Base-by-base conservation (phyloP, 2,329 filamentous ascomycete species). In the Aspergillus sp. region DNA sequence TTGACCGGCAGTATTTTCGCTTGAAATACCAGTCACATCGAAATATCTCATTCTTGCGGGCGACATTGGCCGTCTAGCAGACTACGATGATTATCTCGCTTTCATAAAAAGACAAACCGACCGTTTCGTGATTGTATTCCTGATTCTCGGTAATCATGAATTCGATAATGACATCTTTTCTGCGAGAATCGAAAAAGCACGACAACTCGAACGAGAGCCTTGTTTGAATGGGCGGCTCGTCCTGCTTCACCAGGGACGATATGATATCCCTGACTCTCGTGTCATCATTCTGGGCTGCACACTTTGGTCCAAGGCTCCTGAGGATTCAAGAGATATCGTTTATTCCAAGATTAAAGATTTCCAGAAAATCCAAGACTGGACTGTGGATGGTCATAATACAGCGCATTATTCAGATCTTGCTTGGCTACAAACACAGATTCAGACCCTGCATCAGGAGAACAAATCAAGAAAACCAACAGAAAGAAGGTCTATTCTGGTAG, bases 231-330 rank as follows among this genome's bases (percentile, higher is more conserved):
- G 51, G n/a, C 49, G 51, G 4, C 49, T 68, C 1, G 38, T 60
- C 13, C 7, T 64, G 12, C 54, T 63, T 27, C 42, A 64, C 30
- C 58, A 46, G 29, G 45, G 32, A 44, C 47, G 58, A 33, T 54
- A 58, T 9, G 48, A 64, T 40, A 31, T 66, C 5, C 49, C 52
- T 7, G 43, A 37, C 1, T 45, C 71, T 1, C 56, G 56, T 26
- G 41, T 80, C n/a, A 76, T 71, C 3, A 59, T 83, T 3, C 58
- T 83, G 2, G 79, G 79, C 5, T 81, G 76, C 49, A 80, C 78
- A 2, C 65, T 83, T 0, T 81, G 78, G 74, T 80, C 77, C 1
- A 50, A 60, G 0, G 68, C 83, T 5, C 65, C 73, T 0, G 48
- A 65, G 0, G 59, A 68, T 5, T 62, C 65, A 5, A 60, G 52